Evolutionary conservation across 805 yeast species (phyloP).

Genomic region (Yarrowia bubula): DNA sequence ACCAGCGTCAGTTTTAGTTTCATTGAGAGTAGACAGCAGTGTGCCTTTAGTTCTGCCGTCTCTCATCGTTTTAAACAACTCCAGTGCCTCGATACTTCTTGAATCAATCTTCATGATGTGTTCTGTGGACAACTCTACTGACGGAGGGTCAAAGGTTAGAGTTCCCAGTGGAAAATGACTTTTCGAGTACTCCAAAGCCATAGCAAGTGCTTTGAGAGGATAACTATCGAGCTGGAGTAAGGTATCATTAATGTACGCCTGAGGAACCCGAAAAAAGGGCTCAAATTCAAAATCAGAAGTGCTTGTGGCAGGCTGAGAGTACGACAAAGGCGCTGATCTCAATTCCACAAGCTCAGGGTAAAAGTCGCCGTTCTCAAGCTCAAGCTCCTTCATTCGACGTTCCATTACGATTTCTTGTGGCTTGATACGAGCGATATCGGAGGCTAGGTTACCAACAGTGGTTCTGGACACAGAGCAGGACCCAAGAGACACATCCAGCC

Average conservation of each 20-base stretch:
- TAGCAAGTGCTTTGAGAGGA: constrained; percentile 61
- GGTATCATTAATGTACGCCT: background rate
- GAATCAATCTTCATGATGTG: constrained; percentile 75
- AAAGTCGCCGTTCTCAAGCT: constrained; percentile 51
- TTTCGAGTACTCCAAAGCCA: constrained; percentile 63
- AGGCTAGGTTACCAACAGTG: constrained; percentile 54
- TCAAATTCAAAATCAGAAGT: constrained; percentile 1
- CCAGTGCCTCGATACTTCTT: constrained; percentile 46
- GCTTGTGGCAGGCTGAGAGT: constrained; percentile 45
- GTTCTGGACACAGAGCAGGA: constrained; percentile 68
- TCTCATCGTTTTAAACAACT: constrained; percentile 55
- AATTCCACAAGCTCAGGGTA: constrained; percentile 58
- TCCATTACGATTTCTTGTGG: constrained; percentile 75
- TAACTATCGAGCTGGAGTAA: background rate
- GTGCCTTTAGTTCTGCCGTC: constrained; percentile 64
- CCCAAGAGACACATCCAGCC: constrained; percentile 90
- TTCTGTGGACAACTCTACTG: constrained; percentile 48
- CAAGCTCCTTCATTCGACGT: constrained; percentile 29
- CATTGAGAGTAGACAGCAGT: constrained; percentile 61
- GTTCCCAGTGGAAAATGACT: constrained; percentile 70
- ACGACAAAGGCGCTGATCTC: constrained; percentile 58
- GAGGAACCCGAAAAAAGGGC: background rate
- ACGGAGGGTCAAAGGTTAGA: constrained; percentile 65
- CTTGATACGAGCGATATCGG: constrained; percentile 71
- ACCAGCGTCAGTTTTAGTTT: constrained; percentile 81